phyloP scores from a whole-genome alignment of 1,284 basidiomycete species.

The Termitomyces sp. region DNA sequence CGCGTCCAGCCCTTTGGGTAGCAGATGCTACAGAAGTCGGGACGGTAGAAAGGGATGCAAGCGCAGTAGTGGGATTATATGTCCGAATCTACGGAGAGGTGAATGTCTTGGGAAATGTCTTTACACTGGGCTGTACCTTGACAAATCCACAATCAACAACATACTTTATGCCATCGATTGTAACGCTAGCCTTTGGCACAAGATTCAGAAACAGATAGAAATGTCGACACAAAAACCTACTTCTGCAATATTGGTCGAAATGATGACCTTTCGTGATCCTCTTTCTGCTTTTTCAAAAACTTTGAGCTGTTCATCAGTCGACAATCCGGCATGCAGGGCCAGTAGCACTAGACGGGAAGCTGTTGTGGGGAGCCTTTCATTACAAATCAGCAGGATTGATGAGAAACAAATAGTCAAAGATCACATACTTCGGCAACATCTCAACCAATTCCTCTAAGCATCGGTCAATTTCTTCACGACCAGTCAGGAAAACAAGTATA shows the following conservation, averaged over 20 bases:
- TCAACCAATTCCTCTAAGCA: conserved; percentile 83
- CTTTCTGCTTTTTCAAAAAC: conserved; percentile 77
- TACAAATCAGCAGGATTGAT: conserved; percentile 9
- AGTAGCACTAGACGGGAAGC: conserved; percentile 61
- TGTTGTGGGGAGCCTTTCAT: conserved; percentile 57
- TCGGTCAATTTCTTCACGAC: conserved; percentile 94
- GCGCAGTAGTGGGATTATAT: conserved; percentile 76
- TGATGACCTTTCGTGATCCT: conserved; percentile 83
- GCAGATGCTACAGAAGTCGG: conserved; percentile 83
- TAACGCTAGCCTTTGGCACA: conserved; percentile 75
- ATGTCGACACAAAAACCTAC: conserved; percentile 31
- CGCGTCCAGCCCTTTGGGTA: conserved; percentile 84
- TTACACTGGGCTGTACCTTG: conserved; percentile 52
- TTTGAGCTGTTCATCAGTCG: conserved; percentile 79
- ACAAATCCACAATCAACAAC: conserved; percentile 96
- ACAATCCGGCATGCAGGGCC: conserved; percentile 85
- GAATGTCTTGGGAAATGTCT: background rate
- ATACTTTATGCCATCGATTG: conserved; percentile 91
- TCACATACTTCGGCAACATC: conserved; percentile 59
- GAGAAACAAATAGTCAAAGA: conserved; percentile 20
- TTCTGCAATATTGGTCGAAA: conserved; percentile 96
- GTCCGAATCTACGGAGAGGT: conserved; percentile 61
- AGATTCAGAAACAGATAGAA: background rate
- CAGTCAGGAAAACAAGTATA: conserved; percentile 90
- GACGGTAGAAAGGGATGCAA: conserved; percentile 78